Conservation (phyloP, 106 monocot genomes). For the Apostasia shenzhenica region DNA sequence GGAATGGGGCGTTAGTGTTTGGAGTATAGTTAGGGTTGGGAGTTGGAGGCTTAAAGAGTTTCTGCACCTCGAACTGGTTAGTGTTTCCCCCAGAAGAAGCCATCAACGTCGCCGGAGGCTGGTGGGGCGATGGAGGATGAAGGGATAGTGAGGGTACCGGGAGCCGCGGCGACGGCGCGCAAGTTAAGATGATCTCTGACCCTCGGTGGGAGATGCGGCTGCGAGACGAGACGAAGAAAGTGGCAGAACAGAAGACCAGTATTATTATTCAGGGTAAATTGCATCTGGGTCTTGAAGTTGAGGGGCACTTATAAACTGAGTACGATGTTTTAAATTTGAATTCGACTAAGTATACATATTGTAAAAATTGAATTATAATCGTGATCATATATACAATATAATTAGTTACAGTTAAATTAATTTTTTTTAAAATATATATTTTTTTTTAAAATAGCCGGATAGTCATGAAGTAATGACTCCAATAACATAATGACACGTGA, state of each 20-base stretch:
- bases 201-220: neutral
- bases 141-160: neutral
- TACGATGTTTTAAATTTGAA: no score
- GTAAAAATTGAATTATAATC: no score
- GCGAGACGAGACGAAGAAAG: neutral
- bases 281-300: no score
- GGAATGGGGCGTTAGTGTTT: slow-evolving; percentile 9
- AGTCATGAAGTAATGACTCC: no score
- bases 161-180: neutral
- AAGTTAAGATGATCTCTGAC: neutral
- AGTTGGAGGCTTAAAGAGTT: slow-evolving; percentile 14
- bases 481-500: no score
- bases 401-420: no score
- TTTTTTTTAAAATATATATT: no score
- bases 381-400: no score
- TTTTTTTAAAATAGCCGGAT: no score
- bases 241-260: neutral
- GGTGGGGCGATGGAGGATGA: neutral
- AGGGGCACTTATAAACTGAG: no score
- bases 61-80: slow-evolving; percentile 16
- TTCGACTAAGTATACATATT: no score
- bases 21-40: slow-evolving; percentile 22
- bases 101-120: slow-evolving; percentile 21
- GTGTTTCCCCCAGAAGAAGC: slow-evolving; percentile 55
- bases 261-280: neutral